These are phyloP conservation scores for Carex parvula DNA, from an alignment of 176 grass and related monocot species.

Conservation along the genomic window DNA sequence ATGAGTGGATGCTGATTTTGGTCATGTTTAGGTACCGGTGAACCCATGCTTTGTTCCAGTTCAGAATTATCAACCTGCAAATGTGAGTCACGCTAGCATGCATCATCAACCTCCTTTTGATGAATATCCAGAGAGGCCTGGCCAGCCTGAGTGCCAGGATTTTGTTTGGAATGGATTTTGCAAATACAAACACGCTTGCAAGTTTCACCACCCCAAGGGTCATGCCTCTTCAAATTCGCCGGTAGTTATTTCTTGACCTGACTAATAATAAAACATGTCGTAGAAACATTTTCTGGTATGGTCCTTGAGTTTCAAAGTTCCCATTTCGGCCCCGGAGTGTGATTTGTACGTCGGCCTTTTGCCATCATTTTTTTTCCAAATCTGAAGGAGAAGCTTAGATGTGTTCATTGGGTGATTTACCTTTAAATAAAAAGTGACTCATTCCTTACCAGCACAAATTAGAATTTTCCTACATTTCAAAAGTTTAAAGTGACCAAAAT, in stretches of 20 bases:
- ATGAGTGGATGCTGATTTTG: not conserved
- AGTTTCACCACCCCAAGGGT: constrained; percentile 74
- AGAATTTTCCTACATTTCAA: not conserved
- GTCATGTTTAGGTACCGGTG: constrained; percentile 52
- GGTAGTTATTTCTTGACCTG: constrained; percentile 40
- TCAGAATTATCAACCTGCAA: constrained; percentile 51
- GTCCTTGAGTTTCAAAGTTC: not conserved
- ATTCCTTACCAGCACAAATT: not conserved
- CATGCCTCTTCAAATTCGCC: constrained; percentile 31
- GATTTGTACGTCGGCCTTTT: not conserved
- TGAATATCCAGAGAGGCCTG: constrained; percentile 84
- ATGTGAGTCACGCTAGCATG: constrained; percentile 43
- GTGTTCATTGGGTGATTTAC: not conserved
- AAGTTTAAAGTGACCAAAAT: not conserved
- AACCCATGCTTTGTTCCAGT: constrained; percentile 55
- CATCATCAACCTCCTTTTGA: constrained; percentile 45
- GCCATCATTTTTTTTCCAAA: not conserved
- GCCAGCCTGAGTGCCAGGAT: constrained; percentile 76
- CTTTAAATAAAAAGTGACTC: not conserved
- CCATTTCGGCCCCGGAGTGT: not conserved
- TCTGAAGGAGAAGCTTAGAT: not conserved
- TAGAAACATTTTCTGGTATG: not conserved
- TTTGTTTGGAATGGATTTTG: constrained; percentile 78
- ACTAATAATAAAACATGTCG: not conserved
- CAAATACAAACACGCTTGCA: constrained; percentile 68